phyloP scores from a whole-genome alignment of 1,139 yeast genomes.

The Nakaseomyces uthaithaninus region DNA sequence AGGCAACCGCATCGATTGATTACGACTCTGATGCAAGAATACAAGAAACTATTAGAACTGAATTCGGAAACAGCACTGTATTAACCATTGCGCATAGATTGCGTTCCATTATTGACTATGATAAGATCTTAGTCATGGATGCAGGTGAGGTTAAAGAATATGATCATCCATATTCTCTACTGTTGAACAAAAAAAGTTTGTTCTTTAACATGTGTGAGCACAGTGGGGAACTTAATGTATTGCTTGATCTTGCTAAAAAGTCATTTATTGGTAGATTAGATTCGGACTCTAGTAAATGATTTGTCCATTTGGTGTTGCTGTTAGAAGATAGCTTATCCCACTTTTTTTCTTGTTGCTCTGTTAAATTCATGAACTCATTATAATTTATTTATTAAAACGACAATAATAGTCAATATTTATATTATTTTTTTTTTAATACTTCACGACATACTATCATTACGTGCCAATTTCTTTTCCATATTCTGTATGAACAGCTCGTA shows the following conservation, averaged over 20 bases:
- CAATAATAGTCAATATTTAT: no score
- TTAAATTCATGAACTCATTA: no score
- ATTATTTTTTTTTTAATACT: no score
- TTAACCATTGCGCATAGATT: slow-evolving; percentile 89
- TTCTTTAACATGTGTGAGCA: slow-evolving; percentile 81
- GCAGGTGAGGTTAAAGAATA: slow-evolving; percentile 77
- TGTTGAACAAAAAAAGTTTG: slow-evolving; percentile 50
- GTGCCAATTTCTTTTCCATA: no score
- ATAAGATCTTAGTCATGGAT: slow-evolving; percentile 78
- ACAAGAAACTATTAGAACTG: slow-evolving; percentile 78
- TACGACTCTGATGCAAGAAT: slow-evolving; percentile 80
- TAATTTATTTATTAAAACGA: no score
- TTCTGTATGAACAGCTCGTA: no score
- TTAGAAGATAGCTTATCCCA: no score
- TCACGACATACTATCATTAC: no score
- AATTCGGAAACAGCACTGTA: slow-evolving; percentile 66
- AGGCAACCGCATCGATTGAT: slow-evolving; percentile 90
- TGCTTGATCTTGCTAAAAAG: slow-evolving; percentile 60
- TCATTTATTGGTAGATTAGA: slow-evolving; percentile 30
- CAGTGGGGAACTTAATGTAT: slow-evolving; percentile 75
- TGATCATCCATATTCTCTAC: slow-evolving; percentile 67
- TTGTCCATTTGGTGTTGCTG: no score
- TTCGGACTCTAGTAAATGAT: slow-evolving; percentile 11
- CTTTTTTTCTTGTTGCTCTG: no score
- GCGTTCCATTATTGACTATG: slow-evolving; percentile 82